Percentiles rank a stretch among this genome's conserved stretches.
Evolutionary conservation across 2,329 filamentous ascomycete genomes (phyloP).

Genomic region (Diaporthe sp.): DNA sequence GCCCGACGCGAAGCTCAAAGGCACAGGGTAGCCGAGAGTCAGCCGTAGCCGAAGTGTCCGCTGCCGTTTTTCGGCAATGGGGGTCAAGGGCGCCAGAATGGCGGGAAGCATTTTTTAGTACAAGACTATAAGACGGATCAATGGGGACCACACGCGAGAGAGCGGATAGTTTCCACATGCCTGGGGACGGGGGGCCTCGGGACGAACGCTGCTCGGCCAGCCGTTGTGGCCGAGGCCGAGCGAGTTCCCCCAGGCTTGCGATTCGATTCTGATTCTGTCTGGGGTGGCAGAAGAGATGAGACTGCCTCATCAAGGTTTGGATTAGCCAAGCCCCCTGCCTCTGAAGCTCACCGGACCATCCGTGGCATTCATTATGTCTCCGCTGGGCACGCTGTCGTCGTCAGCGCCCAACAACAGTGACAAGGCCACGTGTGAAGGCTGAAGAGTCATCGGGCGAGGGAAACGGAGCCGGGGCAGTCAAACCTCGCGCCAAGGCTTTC

Average conservation of each 20-base stretch:
- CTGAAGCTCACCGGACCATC: conserved; percentile 7
- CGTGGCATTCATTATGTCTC: not conserved
- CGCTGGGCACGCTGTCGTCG: not conserved
- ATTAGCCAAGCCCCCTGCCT: not conserved
- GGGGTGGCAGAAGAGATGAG: not conserved
- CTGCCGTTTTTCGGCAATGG: not conserved
- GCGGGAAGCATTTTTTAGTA: not conserved
- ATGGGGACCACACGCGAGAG: not conserved
- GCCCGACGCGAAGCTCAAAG: not conserved
- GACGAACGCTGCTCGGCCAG: conserved; percentile 21
- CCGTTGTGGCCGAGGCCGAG: conserved; percentile 27
- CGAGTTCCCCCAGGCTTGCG: not conserved
- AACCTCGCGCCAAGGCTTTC: not conserved
- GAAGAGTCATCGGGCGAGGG: conserved; percentile 17
- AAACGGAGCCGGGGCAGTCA: not conserved
- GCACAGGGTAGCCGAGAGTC: not conserved
- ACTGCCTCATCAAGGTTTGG: conserved; percentile 1
- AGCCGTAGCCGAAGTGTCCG: conserved; percentile 26
- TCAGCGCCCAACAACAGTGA: not conserved
- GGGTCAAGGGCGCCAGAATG: not conserved
- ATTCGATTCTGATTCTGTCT: not conserved
- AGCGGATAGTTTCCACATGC: not conserved
- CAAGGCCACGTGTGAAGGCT: not conserved
- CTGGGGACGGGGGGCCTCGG: conserved; percentile 6
- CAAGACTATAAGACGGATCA: not conserved